These are phyloP conservation scores for Orbilia oligospora DNA, from an alignment of 2,329 filamentous ascomycete genomes.

Conservation along the genomic window DNA sequence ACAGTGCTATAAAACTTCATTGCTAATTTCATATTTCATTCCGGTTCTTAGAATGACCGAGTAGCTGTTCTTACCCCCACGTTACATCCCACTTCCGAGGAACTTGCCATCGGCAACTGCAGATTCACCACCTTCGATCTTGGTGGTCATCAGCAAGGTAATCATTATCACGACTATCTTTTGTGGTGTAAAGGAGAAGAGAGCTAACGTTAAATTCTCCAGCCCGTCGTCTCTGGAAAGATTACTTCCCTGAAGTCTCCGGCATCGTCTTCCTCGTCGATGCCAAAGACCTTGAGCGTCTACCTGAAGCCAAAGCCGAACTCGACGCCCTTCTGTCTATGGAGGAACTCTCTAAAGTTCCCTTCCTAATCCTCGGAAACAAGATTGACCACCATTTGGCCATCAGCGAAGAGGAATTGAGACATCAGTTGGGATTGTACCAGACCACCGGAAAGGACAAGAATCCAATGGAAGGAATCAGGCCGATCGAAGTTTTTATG, in stretches of 20 bases:
- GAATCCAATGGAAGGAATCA: constrained; percentile 89
- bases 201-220: constrained; percentile 39
- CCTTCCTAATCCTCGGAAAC: constrained; percentile 96
- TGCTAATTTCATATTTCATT: constrained; percentile 49
- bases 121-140: constrained; percentile 96
- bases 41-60: constrained; percentile 80
- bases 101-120: constrained; percentile 91
- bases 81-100: constrained; percentile 92
- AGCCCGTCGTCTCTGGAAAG: constrained; percentile 95
- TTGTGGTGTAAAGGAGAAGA: not conserved
- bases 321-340: constrained; percentile 94
- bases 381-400: constrained; percentile 99
- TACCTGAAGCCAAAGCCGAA: constrained; percentile 94
- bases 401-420: constrained; percentile 93
- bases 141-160: constrained; percentile 92
- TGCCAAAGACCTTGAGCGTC: constrained; percentile 95
- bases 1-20: constrained; percentile 52
- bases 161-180: constrained; percentile 58
- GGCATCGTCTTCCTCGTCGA: constrained; percentile 98
- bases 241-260: constrained; percentile 96
- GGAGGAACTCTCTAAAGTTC: constrained; percentile 96
- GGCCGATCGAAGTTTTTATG: constrained; percentile 98
- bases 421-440: constrained; percentile 91
- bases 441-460: constrained; percentile 98
- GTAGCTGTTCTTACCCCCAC: constrained; percentile 92